phyloP scores from a whole-genome alignment of 2,329 filamentous ascomycete species.

The Aspergillus brasiliensis region DNA sequence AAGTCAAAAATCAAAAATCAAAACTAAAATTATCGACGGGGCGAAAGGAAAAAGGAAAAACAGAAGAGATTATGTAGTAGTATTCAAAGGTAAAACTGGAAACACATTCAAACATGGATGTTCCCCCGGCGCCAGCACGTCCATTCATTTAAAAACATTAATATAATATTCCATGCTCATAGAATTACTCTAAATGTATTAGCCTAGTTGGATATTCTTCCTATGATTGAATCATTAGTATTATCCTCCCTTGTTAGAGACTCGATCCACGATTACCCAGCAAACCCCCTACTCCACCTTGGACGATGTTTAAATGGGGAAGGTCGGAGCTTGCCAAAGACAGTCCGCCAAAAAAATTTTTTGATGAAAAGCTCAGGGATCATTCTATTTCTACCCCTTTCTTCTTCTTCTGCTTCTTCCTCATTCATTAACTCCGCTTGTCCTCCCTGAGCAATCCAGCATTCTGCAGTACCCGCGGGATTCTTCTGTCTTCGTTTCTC shows the following conservation, averaged over 20 bases:
- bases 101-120: constrained; percentile 8
- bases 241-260: constrained; percentile 19
- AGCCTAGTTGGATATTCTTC: background rate
- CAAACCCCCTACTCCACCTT: constrained; percentile 26
- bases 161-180: background rate
- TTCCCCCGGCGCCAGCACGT: constrained; percentile 9
- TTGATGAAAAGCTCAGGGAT: constrained; percentile 5
- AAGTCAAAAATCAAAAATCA: background rate
- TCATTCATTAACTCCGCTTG: constrained; percentile 10
- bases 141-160: background rate
- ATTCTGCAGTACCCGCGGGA: constrained; percentile 11
- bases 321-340: constrained; percentile 22
- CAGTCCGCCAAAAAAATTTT: constrained; percentile 17
- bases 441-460: background rate
- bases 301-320: constrained; percentile 27
- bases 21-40: background rate
- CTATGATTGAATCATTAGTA: background rate
- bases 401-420: constrained; percentile 12
- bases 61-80: constrained; percentile 1
- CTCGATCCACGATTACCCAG: constrained; percentile 26
- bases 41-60: background rate
- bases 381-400: constrained; percentile 15
- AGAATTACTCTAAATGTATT: background rate
- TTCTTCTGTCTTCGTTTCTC: background rate
- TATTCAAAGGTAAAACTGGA: constrained; percentile 4